Evolutionary conservation across 2,329 filamentous ascomycete genomes (phyloP), one percentile per base, ranked within the genome.

Genomic region (Pseudocercospora macadamiae): DNA sequence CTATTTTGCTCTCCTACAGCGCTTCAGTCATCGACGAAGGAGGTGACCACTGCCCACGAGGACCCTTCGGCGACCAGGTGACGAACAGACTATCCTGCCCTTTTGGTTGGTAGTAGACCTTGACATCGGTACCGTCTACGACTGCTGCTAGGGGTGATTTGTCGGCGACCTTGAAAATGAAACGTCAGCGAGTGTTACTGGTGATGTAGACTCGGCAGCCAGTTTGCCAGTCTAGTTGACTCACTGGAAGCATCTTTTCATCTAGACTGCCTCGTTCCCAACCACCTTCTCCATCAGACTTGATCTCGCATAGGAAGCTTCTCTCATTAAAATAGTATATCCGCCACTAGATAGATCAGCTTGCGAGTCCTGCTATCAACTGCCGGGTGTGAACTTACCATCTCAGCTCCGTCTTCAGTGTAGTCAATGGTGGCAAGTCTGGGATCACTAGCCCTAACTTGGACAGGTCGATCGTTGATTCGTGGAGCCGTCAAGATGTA

Each of bases 31-130:
- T 49, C n/a, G 25, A 49, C 10, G 47, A 49, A 16, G 47, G 47
- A 4, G n/a, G 18, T 16, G 47, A 16, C 47, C 47, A 49, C 14
- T 21, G 26, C 16, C 47, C 47, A 18, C n/a, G 47, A 4, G 14
- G 47, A 16, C 47, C 47, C 32, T 49, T 49, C n/a, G 47, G 47
- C 16, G 47, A 49, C 47, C 47, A 49, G 14, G 47, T 49, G 25
- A 49, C 26, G 25, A 18, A 49, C 25, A 49, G 28, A 21, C 5
- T 19, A 6, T 12, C 8, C 26, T 49, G 16, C 7, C 28, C 26
- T 10, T 32, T 32, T 7, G 47, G 47, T 19, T 49, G 47, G 16
- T 34, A 49, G 47, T 49, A 49, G 16, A 49, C 47, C n/a, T 49
- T 49, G 47, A 49, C 47, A 49, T 49, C 47, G 16, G 16, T 16